These are phyloP conservation scores for Holtermanniella nyarrowii DNA, from an alignment of 768 basidiomycete species.

Conservation along the genomic window DNA sequence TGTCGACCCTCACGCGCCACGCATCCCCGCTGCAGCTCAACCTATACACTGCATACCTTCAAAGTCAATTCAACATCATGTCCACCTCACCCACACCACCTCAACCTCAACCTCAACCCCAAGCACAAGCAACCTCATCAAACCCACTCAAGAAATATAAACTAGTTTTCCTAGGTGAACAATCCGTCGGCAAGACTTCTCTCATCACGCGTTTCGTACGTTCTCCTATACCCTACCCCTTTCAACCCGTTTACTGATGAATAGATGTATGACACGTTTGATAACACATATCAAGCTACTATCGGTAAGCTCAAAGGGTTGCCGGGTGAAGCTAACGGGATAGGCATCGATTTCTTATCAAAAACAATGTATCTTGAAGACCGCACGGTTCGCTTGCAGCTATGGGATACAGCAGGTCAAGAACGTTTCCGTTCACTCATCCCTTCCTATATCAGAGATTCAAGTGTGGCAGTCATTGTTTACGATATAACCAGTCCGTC, in stretches of 20 bases:
- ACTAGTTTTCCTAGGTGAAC: constrained; percentile 90
- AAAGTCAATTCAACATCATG: no score
- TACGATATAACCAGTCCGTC: constrained; percentile 94
- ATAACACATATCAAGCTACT: constrained; percentile 73
- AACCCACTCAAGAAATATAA: constrained; percentile 67
- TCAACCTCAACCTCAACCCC: not conserved
- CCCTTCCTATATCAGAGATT: constrained; percentile 97
- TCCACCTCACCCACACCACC: no score
- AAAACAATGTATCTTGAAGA: constrained; percentile 99
- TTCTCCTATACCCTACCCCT: not conserved
- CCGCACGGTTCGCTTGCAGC: constrained; percentile 87
- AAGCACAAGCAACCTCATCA: constrained; percentile 8
- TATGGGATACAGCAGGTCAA: constrained; percentile 87
- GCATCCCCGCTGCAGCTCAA: no score
- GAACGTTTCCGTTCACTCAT: constrained; percentile 96
- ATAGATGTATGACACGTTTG: constrained; percentile 98
- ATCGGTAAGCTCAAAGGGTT: constrained; percentile 27
- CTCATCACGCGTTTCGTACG: constrained; percentile 76
- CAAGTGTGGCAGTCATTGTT: constrained; percentile 95
- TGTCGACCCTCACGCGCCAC: no score
- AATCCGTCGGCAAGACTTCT: constrained; percentile 97
- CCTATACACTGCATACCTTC: no score
- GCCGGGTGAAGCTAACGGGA: not conserved
- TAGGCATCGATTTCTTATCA: constrained; percentile 90
- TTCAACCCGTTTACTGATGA: constrained; percentile 4